phyloP scores from a whole-genome alignment of 495 filamentous ascomycete genomes.

The Astrocystis sublimbata region DNA sequence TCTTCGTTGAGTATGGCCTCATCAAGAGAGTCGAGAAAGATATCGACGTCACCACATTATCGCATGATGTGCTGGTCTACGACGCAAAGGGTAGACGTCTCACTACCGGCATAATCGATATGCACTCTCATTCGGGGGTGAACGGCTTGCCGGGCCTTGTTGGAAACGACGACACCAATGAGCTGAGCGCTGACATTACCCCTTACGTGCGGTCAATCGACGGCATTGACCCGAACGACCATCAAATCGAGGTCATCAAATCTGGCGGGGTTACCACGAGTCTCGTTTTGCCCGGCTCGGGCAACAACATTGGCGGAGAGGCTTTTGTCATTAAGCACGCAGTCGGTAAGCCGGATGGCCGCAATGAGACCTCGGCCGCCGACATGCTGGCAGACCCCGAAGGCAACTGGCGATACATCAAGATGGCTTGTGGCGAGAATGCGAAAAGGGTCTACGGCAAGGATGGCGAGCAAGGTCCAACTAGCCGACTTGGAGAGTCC shows the following conservation, averaged over 20 bases:
- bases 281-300: constrained; percentile 63
- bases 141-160: constrained; percentile 41
- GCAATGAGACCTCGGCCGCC: constrained; percentile 53
- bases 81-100: constrained; percentile 59
- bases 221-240: constrained; percentile 50
- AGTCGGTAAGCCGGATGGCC: constrained; percentile 46
- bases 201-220: constrained; percentile 63
- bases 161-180: constrained; percentile 53
- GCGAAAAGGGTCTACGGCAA: constrained; percentile 55
- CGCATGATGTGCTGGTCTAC: constrained; percentile 44
- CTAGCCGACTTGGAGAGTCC: constrained; percentile 58
- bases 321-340: constrained; percentile 64
- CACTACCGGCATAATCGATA: constrained; percentile 65
- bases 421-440: constrained; percentile 74
- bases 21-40: constrained; percentile 41
- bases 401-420: constrained; percentile 60
- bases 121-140: constrained; percentile 63
- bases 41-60: constrained; percentile 34
- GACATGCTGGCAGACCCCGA: constrained; percentile 53
- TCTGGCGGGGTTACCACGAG: constrained; percentile 69
- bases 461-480: constrained; percentile 40
- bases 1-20: constrained; percentile 51
- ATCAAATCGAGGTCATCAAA: constrained; percentile 60
- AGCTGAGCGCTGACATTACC: constrained; percentile 52
- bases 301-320: constrained; percentile 69